phyloP scores from a whole-genome alignment of 306 rosid genomes.

The Styphnolobium japonicum region DNA sequence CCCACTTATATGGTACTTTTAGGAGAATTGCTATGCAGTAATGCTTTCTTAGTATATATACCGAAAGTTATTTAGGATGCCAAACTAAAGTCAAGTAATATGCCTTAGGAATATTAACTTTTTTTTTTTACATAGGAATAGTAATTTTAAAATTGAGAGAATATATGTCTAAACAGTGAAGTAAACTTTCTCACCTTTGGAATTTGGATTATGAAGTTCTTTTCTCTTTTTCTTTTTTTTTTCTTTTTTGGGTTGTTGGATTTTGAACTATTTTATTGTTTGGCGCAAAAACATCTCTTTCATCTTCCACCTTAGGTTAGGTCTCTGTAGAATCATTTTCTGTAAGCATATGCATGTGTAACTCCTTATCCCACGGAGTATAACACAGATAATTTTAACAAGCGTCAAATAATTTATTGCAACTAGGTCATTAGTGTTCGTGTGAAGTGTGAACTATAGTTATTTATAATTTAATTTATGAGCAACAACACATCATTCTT shows the following conservation, averaged over 20 bases:
- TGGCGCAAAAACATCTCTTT: background rate
- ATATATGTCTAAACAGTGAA: background rate
- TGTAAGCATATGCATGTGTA: background rate
- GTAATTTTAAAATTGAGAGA: background rate
- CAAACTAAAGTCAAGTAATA: background rate
- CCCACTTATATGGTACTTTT: background rate
- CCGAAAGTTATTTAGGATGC: slow-evolving; percentile 9
- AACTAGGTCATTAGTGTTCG: background rate
- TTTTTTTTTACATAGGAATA: too few species aligned
- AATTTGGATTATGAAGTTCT: background rate
- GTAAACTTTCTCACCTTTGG: background rate
- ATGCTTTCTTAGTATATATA: background rate
- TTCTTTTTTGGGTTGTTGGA: too few species aligned
- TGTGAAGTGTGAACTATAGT: too few species aligned
- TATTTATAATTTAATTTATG: too few species aligned
- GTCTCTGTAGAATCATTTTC: background rate
- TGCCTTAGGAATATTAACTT: too few species aligned
- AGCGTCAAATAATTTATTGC: background rate
- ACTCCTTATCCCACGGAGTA: background rate
- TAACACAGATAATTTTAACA: background rate
- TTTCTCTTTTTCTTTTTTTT: too few species aligned
- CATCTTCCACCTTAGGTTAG: background rate
- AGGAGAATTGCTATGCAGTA: background rate
- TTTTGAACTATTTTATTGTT: too few species aligned
- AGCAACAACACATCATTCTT: background rate